phyloP scores from a whole-genome alignment of 805 yeast species.

The Teunomyces barrocoloradensis region DNA sequence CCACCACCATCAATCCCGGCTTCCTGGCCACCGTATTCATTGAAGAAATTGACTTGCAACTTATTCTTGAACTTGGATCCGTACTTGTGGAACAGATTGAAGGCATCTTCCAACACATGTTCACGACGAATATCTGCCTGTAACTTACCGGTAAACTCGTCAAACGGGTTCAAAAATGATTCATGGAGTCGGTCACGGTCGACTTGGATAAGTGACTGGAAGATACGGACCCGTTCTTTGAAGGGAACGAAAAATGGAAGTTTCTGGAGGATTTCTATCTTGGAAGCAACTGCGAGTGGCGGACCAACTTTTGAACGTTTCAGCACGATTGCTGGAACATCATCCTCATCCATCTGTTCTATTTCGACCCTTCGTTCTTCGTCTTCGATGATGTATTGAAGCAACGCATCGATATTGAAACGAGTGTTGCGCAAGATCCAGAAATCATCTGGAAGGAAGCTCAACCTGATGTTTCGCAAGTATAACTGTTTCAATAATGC shows the following conservation, averaged over 20 bases:
- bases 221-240: slow-evolving; percentile 66
- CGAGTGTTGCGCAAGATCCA: slow-evolving; percentile 47
- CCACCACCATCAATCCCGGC: slow-evolving; percentile 98
- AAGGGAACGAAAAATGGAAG: slow-evolving; percentile 83
- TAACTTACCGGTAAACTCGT: slow-evolving; percentile 20
- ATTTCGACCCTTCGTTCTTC: slow-evolving; percentile 32
- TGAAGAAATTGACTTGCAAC: slow-evolving; percentile 63
- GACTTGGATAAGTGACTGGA: slow-evolving; percentile 57
- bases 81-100: slow-evolving; percentile 47
- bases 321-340: not conserved
- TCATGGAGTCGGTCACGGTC: slow-evolving; percentile 39
- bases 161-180: not conserved
- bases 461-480: slow-evolving; percentile 60
- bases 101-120: slow-evolving; percentile 73
- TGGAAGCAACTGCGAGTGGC: slow-evolving; percentile 13
- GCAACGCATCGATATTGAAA: slow-evolving; percentile 36
- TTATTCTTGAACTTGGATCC: slow-evolving; percentile 58
- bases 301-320: not conserved
- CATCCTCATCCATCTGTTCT: slow-evolving; percentile 12
- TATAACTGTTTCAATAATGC: slow-evolving; percentile 62
- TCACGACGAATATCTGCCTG: slow-evolving; percentile 67
- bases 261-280: slow-evolving; percentile 52
- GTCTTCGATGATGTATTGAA: slow-evolving; percentile 39
- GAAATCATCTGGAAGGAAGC: slow-evolving; percentile 45
- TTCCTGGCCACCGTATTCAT: slow-evolving; percentile 68